A percentile compares a stretch with the other conserved stretches of the same genome.
Conservation (phyloP, 495 filamentous ascomycete species). For the Aspergillus avenaceus region DNA sequence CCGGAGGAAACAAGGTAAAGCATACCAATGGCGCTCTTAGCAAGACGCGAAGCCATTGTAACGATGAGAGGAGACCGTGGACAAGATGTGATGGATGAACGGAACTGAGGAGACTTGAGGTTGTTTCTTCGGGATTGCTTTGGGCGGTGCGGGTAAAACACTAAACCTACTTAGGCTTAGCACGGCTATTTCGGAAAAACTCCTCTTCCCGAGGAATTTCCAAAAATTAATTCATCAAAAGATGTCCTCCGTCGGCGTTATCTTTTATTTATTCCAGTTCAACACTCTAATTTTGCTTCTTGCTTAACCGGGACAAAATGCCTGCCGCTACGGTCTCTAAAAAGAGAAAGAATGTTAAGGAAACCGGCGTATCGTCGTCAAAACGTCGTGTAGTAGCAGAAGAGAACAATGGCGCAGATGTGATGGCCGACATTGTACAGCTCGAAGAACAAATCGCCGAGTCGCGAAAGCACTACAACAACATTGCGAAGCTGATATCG, state of each 20-base stretch:
- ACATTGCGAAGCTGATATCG: conserved; percentile 70
- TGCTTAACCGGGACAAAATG: no score
- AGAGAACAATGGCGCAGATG: conserved; percentile 43
- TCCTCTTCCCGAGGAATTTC: conserved; percentile 28
- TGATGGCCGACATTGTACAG: conserved; percentile 54
- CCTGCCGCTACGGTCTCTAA: conserved; percentile 32
- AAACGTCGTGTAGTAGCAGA: conserved; percentile 44
- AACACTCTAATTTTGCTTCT: background rate
- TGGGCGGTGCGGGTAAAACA: conserved; percentile 80
- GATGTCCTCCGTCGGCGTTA: no score
- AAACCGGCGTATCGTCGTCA: conserved; percentile 30
- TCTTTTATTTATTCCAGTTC: no score
- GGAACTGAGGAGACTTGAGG: conserved; percentile 44
- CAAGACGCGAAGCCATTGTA: conserved; percentile 94
- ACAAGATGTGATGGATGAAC: conserved; percentile 38
- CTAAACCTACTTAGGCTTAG: conserved; percentile 69
- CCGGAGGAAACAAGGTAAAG: conserved; percentile 11
- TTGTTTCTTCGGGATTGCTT: conserved; percentile 55
- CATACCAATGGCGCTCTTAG: conserved; percentile 88
- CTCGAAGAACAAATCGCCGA: conserved; percentile 77
- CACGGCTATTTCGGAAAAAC: conserved; percentile 48
- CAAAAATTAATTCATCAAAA: conserved; percentile 30
- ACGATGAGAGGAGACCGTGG: conserved; percentile 31
- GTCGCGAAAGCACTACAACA: conserved; percentile 88
- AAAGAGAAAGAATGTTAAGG: conserved; percentile 40